phyloP scores from a whole-genome alignment of 2,329 filamentous ascomycete species.

The Gnomoniopsis sp. region DNA sequence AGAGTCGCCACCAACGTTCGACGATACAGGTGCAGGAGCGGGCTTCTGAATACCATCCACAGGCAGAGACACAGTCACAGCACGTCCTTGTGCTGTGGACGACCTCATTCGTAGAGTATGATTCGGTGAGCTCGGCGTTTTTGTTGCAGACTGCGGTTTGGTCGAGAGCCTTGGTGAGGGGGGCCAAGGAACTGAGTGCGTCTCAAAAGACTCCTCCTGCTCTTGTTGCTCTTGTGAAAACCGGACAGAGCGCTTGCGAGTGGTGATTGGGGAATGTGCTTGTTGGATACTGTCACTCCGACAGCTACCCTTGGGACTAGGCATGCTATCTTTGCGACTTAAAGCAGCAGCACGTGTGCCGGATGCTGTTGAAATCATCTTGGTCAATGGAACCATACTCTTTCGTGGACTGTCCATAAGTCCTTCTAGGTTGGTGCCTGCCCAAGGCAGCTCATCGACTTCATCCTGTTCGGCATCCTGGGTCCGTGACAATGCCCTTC shows the following conservation, averaged over 20 bases:
- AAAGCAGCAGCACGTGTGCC: constrained; percentile 27
- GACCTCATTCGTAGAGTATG: not conserved
- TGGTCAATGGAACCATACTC: constrained; percentile 26
- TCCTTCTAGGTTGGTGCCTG: constrained; percentile 36
- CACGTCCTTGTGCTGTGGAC: not conserved
- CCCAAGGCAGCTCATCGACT: constrained; percentile 30
- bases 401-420: constrained; percentile 40
- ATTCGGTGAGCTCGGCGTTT: not conserved
- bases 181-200: not conserved
- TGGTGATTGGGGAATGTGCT: not conserved
- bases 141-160: not conserved
- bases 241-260: not conserved
- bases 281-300: not conserved
- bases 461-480: constrained; percentile 23
- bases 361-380: constrained; percentile 17
- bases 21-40: not conserved
- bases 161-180: not conserved
- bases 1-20: not conserved
- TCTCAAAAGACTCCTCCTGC: not conserved
- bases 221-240: not conserved
- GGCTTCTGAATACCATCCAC: not conserved
- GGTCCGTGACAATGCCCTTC: constrained; percentile 14
- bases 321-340: not conserved
- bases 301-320: not conserved
- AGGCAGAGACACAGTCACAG: not conserved